Conservation (phyloP, 1,284 basidiomycete genomes). For the Ganoderma meredithae region DNA sequence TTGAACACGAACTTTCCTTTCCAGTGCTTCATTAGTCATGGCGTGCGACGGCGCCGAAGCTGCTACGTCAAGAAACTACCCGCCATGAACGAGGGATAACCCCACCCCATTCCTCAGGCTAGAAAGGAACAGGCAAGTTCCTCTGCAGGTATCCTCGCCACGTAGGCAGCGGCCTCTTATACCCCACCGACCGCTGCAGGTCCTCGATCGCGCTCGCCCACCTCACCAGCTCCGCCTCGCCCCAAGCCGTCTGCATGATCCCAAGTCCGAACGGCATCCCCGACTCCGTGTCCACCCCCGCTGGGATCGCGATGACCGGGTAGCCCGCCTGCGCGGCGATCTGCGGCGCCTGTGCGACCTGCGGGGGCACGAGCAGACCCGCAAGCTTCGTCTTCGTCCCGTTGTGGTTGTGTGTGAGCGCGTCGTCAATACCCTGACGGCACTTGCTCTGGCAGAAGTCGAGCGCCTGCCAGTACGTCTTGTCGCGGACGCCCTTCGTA, state of each 20-base stretch:
- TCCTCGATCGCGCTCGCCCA: slow-evolving; percentile 75
- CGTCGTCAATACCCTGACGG: neutral
- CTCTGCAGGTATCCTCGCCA: neutral
- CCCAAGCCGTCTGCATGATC: slow-evolving; percentile 69
- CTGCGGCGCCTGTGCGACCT: slow-evolving; percentile 42
- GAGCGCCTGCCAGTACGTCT: slow-evolving; percentile 32
- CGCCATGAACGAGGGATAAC: too few species aligned
- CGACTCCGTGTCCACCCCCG: neutral
- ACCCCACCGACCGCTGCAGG: neutral
- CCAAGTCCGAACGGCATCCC: slow-evolving; percentile 62
- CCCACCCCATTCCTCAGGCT: too few species aligned
- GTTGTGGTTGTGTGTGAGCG: neutral
- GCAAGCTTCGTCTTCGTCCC: slow-evolving; percentile 59
- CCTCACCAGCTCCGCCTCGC: slow-evolving; percentile 63
- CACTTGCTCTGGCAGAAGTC: neutral
- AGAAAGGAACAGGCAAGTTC: neutral
- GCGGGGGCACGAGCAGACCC: slow-evolving; percentile 63
- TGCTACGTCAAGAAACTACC: too few species aligned
- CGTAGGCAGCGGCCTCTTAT: neutral
- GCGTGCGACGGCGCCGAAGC: too few species aligned
- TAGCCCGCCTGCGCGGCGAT: slow-evolving; percentile 62
- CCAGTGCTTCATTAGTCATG: too few species aligned
- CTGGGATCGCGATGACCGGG: slow-evolving; percentile 54
- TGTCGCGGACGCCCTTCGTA: slow-evolving; percentile 51
- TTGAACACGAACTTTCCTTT: too few species aligned